Percentiles rank a stretch among this genome's conserved stretches.
Evolutionary conservation across 129 eudicot genomes (phyloP).

Genomic region (Tagetes patula): DNA sequence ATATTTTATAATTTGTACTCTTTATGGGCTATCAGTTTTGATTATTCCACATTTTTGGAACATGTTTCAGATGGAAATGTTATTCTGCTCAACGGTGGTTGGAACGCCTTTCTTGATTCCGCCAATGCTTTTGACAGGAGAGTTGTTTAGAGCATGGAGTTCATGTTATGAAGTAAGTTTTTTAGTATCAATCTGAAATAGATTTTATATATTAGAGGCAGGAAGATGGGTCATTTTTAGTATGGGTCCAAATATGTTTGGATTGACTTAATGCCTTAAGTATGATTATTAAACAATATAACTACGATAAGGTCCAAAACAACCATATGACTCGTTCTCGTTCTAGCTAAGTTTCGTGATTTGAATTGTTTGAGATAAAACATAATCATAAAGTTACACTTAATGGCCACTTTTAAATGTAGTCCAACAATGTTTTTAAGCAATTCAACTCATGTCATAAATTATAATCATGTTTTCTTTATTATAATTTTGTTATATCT

Average conservation of each 20-base stretch:
- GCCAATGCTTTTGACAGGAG: slow-evolving; percentile 92
- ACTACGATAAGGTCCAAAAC: not conserved
- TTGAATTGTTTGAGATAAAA: not conserved
- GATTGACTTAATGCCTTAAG: not conserved
- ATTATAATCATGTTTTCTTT: slow-evolving; percentile 4
- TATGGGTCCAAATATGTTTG: not conserved
- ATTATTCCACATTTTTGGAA: slow-evolving; percentile 3
- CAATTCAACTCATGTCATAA: slow-evolving; percentile 16
- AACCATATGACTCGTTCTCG: not conserved
- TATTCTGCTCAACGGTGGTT: slow-evolving; percentile 90
- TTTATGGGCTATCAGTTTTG: not conserved
- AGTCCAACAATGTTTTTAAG: slow-evolving; percentile 10
- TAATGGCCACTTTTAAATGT: slow-evolving; percentile 1
- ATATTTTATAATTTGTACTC: not conserved
- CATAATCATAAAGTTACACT: not conserved
- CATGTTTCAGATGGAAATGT: slow-evolving; percentile 81
- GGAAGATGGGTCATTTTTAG: not conserved
- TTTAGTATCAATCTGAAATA: not conserved
- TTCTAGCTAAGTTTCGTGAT: not conserved
- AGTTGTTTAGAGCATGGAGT: slow-evolving; percentile 80
- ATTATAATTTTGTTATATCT: not conserved
- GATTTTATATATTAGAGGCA: not conserved
- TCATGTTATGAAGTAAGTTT: slow-evolving; percentile 71
- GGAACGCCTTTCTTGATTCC: slow-evolving; percentile 90
- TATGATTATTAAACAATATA: not conserved